These are phyloP conservation scores for Sherardia arvensis DNA, from an alignment of 257 asterid species.

Conservation along the genomic window DNA sequence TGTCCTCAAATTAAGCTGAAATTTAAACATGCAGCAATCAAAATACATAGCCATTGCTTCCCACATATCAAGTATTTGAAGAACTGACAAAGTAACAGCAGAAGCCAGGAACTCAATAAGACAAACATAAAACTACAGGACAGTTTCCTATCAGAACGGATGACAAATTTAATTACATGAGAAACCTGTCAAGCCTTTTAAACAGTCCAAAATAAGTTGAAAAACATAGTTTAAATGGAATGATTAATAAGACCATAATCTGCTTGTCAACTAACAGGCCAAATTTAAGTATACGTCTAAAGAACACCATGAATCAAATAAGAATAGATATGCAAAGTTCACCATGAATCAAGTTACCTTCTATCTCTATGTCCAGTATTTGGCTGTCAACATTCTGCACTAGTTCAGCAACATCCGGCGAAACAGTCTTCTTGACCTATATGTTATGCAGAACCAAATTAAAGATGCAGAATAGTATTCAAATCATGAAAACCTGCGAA, in stretches of 20 bases:
- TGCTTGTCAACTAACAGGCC: not conserved
- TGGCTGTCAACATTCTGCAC: constrained; percentile 23
- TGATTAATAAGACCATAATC: not conserved
- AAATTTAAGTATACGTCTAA: not conserved
- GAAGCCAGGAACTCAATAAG: not conserved
- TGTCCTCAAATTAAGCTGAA: too few species aligned
- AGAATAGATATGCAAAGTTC: not conserved
- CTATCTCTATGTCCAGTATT: constrained; percentile 27
- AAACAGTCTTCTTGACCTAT: constrained; percentile 62
- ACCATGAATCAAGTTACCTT: constrained; percentile 20
- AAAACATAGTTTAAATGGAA: not conserved
- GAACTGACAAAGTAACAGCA: not conserved
- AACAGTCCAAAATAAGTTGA: not conserved
- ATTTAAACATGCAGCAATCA: too few species aligned
- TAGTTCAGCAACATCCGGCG: constrained; percentile 36
- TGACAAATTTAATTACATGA: too few species aligned
- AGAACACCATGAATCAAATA: not conserved
- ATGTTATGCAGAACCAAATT: not conserved
- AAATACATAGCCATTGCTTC: too few species aligned
- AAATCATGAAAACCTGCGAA: not conserved
- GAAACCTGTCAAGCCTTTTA: not conserved
- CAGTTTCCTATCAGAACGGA: not conserved
- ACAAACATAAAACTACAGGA: not conserved
- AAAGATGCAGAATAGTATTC: not conserved
- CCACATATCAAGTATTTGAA: not conserved